Evolutionary conservation across 2,329 filamentous ascomycete species (phyloP), one percentile per base, ranked within the genome.

Genomic region (Penicillium sp.): DNA sequence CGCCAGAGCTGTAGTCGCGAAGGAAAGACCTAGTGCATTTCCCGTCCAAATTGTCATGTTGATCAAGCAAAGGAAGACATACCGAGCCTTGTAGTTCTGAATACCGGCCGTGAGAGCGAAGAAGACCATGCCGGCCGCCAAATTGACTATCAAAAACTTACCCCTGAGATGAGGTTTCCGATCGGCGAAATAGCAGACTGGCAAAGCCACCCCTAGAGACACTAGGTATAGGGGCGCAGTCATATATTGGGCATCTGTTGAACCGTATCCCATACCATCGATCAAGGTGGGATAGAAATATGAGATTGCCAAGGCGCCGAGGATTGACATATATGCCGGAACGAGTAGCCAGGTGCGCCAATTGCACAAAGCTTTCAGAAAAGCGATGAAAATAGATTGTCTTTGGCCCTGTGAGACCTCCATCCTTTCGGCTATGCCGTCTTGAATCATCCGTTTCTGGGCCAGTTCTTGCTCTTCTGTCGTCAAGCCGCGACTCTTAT

Each of bases 341-440:
- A 46, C 20, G 8, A 51, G 24, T 3, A 50, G 15, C 51, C 51
- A 54, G 15, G 42, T 27, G 9, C 47, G 46, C 46, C 46, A 54
- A 17, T 46, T 21, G 4, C 17, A 42, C 3, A 43, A 9, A 7
- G 36, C 46, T 27, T 50, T n/a, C 3, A 45, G 10, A 8, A 45
- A 23, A 2, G 36, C 12, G 7, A n/a, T 3, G 10, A 42, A 20
- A 1, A 49, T 43, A 2, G 46, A 36, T 23, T 10, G 36, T 3
- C 13, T 18, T 8, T 8, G 6, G 12, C 33, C n/a, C 4, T 36
- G 33, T 10, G 36, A 15, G 20, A 10, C 13, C 12, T 42, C 26
- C 7, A 3, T 23, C n/a, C n/a, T 29, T 4, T 50, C 46, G 17
- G 45, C 40, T 7, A 23, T 37, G 12, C 50, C 39, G 8, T 52